Percentiles rank a stretch among this genome's conserved stretches.
Evolutionary conservation across 805 yeast species (phyloP).

Genomic region (Priceomyces melissophilus): DNA sequence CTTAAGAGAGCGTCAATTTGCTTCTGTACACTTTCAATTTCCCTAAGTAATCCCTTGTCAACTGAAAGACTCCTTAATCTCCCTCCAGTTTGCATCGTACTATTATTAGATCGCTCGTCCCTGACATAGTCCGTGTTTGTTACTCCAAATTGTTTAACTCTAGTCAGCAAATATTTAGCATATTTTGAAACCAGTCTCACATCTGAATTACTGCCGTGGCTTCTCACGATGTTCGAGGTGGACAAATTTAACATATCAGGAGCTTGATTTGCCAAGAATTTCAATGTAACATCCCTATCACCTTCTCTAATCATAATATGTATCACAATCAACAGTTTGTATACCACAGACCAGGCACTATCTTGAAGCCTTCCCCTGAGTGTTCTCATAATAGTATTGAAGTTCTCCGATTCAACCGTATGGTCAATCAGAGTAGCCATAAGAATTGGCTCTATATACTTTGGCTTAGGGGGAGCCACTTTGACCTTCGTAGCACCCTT

Average conservation of each 20-base stretch:
- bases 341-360: conserved; percentile 87
- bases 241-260: conserved; percentile 49
- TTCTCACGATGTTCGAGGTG: conserved; percentile 35
- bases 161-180: conserved; percentile 62
- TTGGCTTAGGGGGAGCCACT: conserved; percentile 97
- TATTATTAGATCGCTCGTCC: conserved; percentile 51
- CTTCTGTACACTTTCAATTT: conserved; percentile 77
- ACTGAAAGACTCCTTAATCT: conserved; percentile 62
- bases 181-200: conserved; percentile 60
- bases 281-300: conserved; percentile 67
- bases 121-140: conserved; percentile 75
- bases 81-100: conserved; percentile 49
- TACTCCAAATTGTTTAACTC: conserved; percentile 66
- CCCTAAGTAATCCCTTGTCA: conserved; percentile 78
- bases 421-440: conserved; percentile 58
- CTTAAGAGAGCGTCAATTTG: conserved; percentile 74
- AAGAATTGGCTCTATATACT: conserved; percentile 90
- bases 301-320: conserved; percentile 95
- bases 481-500: conserved; percentile 52
- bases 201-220: conserved; percentile 41
- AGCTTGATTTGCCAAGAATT: conserved; percentile 48
- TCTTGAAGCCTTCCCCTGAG: conserved; percentile 64
- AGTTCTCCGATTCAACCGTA: conserved; percentile 43
- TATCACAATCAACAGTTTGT: conserved; percentile 76
- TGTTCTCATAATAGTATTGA: conserved; percentile 65